Evolutionary conservation across 2,329 filamentous ascomycete species (phyloP), one percentile per base, ranked within the genome.

Genomic region (Akanthomyces muscarius): DNA sequence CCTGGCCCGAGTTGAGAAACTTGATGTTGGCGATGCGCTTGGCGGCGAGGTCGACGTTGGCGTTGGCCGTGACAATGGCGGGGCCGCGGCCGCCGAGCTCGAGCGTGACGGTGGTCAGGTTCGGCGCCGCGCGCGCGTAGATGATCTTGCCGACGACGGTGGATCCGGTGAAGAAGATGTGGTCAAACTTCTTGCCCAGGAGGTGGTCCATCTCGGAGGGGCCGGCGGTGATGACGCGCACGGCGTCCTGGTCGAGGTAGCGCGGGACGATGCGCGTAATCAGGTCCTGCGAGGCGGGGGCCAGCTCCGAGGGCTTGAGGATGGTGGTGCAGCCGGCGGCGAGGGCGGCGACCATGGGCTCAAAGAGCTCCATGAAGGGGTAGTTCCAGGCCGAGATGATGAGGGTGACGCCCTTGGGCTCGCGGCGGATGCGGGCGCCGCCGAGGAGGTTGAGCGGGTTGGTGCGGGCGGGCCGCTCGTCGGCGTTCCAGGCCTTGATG

Each of bases 331-430:
- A 72, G 1, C 80, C 80, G 1, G 80, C 78, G 2, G 78, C 72
- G 21, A 81, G 77, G 18, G 78, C 78, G 18, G 74, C 76, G 28
- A 80, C 64, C 42, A 78, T 66, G 23, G 78, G 78, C 60, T 75
- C 71, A 0, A 81, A 55, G 0, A 73, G 63, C 4, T 78, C 68
- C 3, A 73, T 65, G 56, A 81, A 68, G 0, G 79, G 79, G 21
- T 76, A 81, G 63, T 82, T 81, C 79, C 78, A 81, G 2, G 78
- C 72, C 0, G 76, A 75, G 25, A 82, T 76, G 48, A 81, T 74
- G 11, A 82, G 71, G 0, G 73, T 71, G 1, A 80, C 74, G 6
- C 79, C 80, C 3, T 76, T 69, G 1, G 79, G 79, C 65, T 81
- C 78, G 54, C 76, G 75, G 13, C 76, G 73, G 16, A 81, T 64